Conservation (phyloP, 192 early-diverging fungal species). For the Coemansia sp. region DNA sequence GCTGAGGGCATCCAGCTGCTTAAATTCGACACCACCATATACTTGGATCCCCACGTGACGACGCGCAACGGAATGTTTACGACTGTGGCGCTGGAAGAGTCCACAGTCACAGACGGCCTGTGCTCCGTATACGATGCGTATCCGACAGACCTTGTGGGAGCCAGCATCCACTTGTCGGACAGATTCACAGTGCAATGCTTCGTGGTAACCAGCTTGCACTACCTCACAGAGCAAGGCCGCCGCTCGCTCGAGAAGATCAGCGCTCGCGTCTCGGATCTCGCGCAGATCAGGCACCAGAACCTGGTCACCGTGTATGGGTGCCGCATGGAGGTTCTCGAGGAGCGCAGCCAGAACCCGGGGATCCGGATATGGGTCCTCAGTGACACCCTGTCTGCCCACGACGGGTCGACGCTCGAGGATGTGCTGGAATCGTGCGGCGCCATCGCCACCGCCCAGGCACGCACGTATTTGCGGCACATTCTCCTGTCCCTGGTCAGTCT, state of each 20-base stretch:
- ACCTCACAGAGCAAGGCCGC: constrained; percentile 35
- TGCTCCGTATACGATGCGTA: constrained; percentile 51
- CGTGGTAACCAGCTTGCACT: constrained; percentile 26
- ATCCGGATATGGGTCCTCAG: constrained; percentile 37
- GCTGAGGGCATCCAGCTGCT: constrained; percentile 48
- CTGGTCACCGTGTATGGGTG: constrained; percentile 61
- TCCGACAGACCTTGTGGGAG: constrained; percentile 42
- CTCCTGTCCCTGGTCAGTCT: constrained; percentile 62
- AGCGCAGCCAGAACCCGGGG: constrained; percentile 22
- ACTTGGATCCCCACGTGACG: constrained; percentile 22
- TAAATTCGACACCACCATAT: constrained; percentile 18
- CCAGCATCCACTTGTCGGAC: constrained; percentile 35
- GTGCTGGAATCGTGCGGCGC: constrained; percentile 66
- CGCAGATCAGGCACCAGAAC: constrained; percentile 59
- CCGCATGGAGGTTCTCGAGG: constrained; percentile 45
- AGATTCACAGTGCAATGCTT: constrained; percentile 50
- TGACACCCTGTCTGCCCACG: constrained; percentile 35
- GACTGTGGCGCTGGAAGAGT: constrained; percentile 46
- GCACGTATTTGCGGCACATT: constrained; percentile 67
- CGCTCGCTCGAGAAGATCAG: constrained; percentile 60
- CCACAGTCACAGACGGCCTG: constrained; percentile 25
- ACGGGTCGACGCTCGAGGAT: constrained; percentile 58
- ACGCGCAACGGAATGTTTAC: constrained; percentile 25
- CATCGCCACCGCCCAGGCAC: constrained; percentile 55
- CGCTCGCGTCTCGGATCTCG: constrained; percentile 32